Conservation (phyloP, 2,329 filamentous ascomycete genomes). For the Phoma sp. region DNA sequence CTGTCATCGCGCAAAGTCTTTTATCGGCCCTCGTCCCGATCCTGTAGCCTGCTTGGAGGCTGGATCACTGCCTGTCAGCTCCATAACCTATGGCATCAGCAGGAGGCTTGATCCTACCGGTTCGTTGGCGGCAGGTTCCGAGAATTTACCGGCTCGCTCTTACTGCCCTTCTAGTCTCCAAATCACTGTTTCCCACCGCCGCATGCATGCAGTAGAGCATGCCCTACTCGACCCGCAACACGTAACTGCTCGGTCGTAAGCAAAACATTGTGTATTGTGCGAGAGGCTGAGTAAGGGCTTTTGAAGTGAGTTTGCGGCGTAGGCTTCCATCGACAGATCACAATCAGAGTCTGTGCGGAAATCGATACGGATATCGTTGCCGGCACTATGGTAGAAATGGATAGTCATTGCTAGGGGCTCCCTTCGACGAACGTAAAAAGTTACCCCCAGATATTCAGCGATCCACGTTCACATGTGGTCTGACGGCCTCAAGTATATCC, state of each 20-base stretch:
- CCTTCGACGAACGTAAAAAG: not conserved
- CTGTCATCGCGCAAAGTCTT: not conserved
- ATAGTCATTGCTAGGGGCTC: not conserved
- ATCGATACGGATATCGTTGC: constrained; percentile 12
- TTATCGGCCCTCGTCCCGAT: not conserved
- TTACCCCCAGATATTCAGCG: not conserved
- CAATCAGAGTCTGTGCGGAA: constrained; percentile 4
- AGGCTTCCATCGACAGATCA: constrained; percentile 1
- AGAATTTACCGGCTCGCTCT: not conserved
- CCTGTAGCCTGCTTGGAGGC: not conserved
- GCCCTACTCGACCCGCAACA: not conserved
- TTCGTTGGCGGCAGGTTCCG: not conserved
- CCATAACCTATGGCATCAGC: not conserved
- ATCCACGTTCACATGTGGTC: not conserved
- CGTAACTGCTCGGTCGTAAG: not conserved
- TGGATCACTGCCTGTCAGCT: not conserved
- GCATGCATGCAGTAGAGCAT: not conserved
- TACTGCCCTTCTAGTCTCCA: not conserved
- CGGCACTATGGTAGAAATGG: not conserved
- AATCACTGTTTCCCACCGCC: not conserved
- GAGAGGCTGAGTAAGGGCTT: not conserved
- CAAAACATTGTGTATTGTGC: not conserved
- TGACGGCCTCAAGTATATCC: not conserved
- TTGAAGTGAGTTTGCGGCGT: not conserved
- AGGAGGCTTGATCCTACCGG: not conserved